A percentile compares a stretch with the other conserved stretches of the same genome.
Conservation (phyloP, 257 asterid genomes). For the Fraxinus quadrangulata region DNA sequence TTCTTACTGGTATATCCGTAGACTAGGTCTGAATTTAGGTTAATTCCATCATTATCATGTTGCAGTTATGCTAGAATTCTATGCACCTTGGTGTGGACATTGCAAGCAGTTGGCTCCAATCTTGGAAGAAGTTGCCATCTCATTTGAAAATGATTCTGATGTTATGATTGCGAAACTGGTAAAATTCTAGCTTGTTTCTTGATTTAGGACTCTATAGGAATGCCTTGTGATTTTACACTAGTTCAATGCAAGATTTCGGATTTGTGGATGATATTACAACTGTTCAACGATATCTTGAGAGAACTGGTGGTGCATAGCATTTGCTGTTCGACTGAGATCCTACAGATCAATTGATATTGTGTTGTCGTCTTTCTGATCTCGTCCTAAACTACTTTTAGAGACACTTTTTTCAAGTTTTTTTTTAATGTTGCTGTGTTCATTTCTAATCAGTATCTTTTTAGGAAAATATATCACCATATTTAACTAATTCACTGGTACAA, state of each 20-base stretch:
- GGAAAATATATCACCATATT: not conserved
- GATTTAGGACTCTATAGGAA: not conserved
- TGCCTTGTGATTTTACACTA: not conserved
- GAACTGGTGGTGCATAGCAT: not conserved
- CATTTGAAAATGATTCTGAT: constrained; percentile 56
- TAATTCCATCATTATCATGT: not conserved
- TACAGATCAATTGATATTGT: not conserved
- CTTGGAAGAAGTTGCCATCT: constrained; percentile 79
- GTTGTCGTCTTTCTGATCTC: not conserved
- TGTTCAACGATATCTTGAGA: not conserved
- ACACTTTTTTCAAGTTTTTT: not conserved
- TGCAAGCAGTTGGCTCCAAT: constrained; percentile 81
- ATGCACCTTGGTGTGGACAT: constrained; percentile 94
- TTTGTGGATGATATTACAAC: not conserved
- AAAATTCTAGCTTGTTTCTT: constrained; percentile 22
- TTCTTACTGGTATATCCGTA: not conserved
- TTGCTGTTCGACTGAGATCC: not conserved
- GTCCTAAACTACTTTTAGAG: not conserved
- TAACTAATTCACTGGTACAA: not conserved
- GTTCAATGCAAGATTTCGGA: not conserved
- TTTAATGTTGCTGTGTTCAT: not conserved
- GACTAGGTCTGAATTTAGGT: not conserved
- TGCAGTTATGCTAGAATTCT: constrained; percentile 71
- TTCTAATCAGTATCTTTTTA: not conserved
- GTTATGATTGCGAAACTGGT: constrained; percentile 76